These are phyloP conservation scores for Entonaema liquescens DNA, from an alignment of 495 filamentous ascomycete genomes.

Conservation along the genomic window DNA sequence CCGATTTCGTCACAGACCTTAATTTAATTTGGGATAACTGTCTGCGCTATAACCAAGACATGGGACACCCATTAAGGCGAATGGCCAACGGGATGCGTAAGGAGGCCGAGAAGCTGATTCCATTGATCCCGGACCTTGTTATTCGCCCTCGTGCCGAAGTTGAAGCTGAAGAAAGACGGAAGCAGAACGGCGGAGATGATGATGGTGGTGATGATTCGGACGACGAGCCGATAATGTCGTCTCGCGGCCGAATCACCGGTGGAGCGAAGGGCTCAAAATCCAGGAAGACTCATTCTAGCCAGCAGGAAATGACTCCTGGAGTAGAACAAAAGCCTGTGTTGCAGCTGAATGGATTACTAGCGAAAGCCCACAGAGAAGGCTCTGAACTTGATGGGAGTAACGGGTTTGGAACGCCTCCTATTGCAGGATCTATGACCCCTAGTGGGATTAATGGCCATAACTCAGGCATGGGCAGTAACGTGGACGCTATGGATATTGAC, in stretches of 20 bases:
- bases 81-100: constrained; percentile 97
- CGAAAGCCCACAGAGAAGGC: constrained; percentile 58
- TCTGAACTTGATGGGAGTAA: constrained; percentile 73
- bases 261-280: constrained; percentile 77
- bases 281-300: constrained; percentile 77
- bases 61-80: constrained; percentile 85
- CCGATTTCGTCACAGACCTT: constrained; percentile 91
- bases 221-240: constrained; percentile 98
- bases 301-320: constrained; percentile 82
- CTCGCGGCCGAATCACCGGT: constrained; percentile 88
- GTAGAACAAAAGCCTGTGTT: constrained; percentile 67
- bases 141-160: constrained; percentile 92
- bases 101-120: constrained; percentile 93
- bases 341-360: constrained; percentile 62
- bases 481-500: constrained; percentile 84
- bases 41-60: constrained; percentile 91
- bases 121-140: constrained; percentile 90
- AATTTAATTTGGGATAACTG: constrained; percentile 98
- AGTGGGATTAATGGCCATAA: constrained; percentile 71
- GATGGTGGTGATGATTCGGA: constrained; percentile 90
- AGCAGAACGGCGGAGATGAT: constrained; percentile 78
- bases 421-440: constrained; percentile 79
- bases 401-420: constrained; percentile 83
- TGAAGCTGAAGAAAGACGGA: constrained; percentile 91
- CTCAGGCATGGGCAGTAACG: constrained; percentile 70